Percentiles rank a stretch among this genome's conserved stretches.
Conservation (phyloP, 495 filamentous ascomycete genomes). For the Hypoxylon crocopeplum region DNA sequence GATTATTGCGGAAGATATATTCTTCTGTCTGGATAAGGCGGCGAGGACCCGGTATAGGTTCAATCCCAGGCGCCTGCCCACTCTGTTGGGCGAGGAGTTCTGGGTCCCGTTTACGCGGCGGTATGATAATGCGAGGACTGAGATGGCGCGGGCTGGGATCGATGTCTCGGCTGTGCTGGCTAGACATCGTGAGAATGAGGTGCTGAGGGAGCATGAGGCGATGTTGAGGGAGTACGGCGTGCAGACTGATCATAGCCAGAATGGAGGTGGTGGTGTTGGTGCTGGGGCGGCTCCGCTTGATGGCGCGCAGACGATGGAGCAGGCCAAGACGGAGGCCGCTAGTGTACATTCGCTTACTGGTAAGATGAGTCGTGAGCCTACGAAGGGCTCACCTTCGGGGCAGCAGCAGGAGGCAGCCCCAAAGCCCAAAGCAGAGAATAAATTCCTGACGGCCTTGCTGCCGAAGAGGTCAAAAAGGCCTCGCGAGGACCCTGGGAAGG, state of each 20-base stretch:
- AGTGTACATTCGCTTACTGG: no score
- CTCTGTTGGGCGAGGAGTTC: slow-evolving; percentile 35
- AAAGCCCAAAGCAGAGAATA: not conserved
- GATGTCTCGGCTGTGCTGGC: slow-evolving; percentile 30
- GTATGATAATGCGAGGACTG: slow-evolving; percentile 12
- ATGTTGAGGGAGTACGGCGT: slow-evolving; percentile 28
- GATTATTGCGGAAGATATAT: slow-evolving; percentile 28
- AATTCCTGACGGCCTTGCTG: not conserved
- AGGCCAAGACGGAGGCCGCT: no score
- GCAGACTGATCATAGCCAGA: not conserved
- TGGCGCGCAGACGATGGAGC: no score
- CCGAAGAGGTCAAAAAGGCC: not conserved
- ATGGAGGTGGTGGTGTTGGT: not conserved
- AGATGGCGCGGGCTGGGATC: slow-evolving; percentile 36
- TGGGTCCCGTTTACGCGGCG: slow-evolving; percentile 33
- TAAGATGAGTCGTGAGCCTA: no score
- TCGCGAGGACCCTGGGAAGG: no score
- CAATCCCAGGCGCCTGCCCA: slow-evolving; percentile 13
- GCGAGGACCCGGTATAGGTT: slow-evolving; percentile 1
- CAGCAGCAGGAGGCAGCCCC: no score
- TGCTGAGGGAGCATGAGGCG: slow-evolving; percentile 28
- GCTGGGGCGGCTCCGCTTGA: no score
- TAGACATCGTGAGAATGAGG: slow-evolving; percentile 1
- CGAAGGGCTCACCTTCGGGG: no score
- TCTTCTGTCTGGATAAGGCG: slow-evolving; percentile 31